Evolutionary conservation across 1,284 basidiomycete species (phyloP), one percentile per base, ranked within the genome.

Genomic region (Mycena sp.): DNA sequence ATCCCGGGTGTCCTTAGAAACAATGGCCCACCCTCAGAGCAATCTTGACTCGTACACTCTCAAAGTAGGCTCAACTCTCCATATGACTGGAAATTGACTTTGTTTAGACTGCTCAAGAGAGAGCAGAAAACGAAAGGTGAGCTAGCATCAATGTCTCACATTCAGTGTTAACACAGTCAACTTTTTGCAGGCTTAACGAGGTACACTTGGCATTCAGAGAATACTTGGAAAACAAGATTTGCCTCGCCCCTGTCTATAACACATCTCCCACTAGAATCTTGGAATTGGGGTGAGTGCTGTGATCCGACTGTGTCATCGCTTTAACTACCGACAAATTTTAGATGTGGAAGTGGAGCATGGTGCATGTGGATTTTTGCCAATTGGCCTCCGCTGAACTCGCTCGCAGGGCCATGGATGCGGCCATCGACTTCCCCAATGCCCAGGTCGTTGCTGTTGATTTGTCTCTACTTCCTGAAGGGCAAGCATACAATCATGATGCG

Each of bases 261-360:
- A 45, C 41, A 1, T 28, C 30, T 23, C 60, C 60, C 1, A 56
- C 25, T 11, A 37, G 52, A 30, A 61, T 61, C 16, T 30, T 61
- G 40, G 60, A 61, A 28, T 35, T 61, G 32, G 60, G 60, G 60
- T 61, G 19, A 37, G 51, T 35, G 28, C 25, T 21, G 4, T 43
- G 38, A 7, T 35, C 32, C 14, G 30, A 21, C 21, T 23, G 19
- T 30, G 21, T 3, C n/a, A 12, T 9, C 5, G 10, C 23, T 3
- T 23, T 4, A n/a, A 32, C 7, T 11, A 48, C 4, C 11, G 12
- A 12, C 23, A n/a, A 21, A 35, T 3, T 37, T 1, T 12, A 61
- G 58, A 11, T 54, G 45, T 11, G 60, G 60, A 43, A 55, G 52
- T n/a, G 53, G 60, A 32, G 52, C 53, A 23, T 61, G 60, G 60